Conservation (phyloP, 139 green algal species). For the Coccomyxa sp. region DNA sequence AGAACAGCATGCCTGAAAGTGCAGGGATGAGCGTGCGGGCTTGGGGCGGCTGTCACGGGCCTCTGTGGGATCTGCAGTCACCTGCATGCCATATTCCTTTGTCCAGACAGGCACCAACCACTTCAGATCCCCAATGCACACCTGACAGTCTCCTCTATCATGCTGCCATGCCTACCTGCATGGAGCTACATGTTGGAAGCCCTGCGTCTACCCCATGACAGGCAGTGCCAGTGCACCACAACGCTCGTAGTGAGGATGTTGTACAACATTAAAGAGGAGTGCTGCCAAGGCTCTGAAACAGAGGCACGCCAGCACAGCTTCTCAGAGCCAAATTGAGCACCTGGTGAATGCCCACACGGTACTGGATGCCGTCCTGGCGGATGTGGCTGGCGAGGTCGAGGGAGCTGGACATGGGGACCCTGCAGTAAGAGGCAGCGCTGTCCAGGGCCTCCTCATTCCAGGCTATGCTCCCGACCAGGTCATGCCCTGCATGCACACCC, state of each 20-base stretch:
- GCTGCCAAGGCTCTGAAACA: too few species aligned
- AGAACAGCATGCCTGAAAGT: conserved; percentile 20
- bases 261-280: too few species aligned
- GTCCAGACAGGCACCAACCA: too few species aligned
- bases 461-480: conserved; percentile 21
- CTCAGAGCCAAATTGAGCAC: too few species aligned
- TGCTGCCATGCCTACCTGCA: too few species aligned
- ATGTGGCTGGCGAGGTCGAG: conserved; percentile 38
- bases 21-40: conserved; percentile 27
- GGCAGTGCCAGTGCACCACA: too few species aligned
- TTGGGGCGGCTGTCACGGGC: not conserved
- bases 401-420: conserved; percentile 31
- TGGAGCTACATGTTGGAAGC: too few species aligned
- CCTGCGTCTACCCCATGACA: too few species aligned
- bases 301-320: not conserved
- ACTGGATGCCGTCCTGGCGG: conserved; percentile 52
- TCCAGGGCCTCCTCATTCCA: conserved; percentile 40
- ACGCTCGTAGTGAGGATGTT: too few species aligned
- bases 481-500: conserved; percentile 21
- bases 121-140: too few species aligned
- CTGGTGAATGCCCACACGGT: conserved; percentile 50
- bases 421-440: conserved; percentile 20
- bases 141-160: too few species aligned
- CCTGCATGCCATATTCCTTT: too few species aligned
- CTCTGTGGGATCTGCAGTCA: not conserved